Percentiles rank a stretch among this genome's conserved stretches.
These are phyloP conservation scores for Colletotrichum lentis DNA, from an alignment of 2,329 filamentous ascomycete genomes.

Conservation along the genomic window DNA sequence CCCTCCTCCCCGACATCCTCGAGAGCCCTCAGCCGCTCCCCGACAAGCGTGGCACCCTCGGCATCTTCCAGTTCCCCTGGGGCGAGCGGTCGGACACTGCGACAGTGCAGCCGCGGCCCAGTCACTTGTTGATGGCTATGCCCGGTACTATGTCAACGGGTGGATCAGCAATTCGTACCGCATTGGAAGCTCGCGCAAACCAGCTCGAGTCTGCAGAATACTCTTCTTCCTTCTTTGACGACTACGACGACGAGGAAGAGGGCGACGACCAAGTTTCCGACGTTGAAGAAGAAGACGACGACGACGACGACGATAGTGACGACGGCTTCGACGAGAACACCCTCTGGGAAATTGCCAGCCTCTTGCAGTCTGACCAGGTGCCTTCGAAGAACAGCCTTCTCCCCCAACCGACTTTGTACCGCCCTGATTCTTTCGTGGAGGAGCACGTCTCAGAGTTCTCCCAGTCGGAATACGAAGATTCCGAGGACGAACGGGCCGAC, in stretches of 20 bases:
- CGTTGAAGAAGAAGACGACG: constrained; percentile 50
- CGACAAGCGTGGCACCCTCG: constrained; percentile 66
- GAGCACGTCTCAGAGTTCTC: constrained; percentile 47
- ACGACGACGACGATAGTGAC: constrained; percentile 49
- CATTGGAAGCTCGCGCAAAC: constrained; percentile 47
- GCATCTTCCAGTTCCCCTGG: constrained; percentile 73
- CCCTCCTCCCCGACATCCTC: constrained; percentile 68
- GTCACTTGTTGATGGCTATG: constrained; percentile 56
- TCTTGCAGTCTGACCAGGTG: constrained; percentile 61
- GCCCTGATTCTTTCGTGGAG: constrained; percentile 39
- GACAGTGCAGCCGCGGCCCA: constrained; percentile 51
- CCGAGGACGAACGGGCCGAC: constrained; percentile 41
- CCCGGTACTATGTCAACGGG: constrained; percentile 61
- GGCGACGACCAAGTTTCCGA: constrained; percentile 49
- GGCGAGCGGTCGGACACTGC: constrained; percentile 68
- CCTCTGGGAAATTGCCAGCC: constrained; percentile 69
- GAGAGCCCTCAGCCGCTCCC: constrained; percentile 68
- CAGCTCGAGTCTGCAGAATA: constrained; percentile 53
- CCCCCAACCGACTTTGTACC: constrained; percentile 43
- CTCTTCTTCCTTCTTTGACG: constrained; percentile 66
- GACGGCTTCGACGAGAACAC: constrained; percentile 69
- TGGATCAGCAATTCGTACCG: constrained; percentile 43
- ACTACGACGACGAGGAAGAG: constrained; percentile 63
- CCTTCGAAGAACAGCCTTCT: constrained; percentile 62
- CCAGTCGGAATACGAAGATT: constrained; percentile 40